Evolutionary conservation across 768 basidiomycete genomes (phyloP), one percentile per base, ranked within the genome.

Genomic region (Tylopilus balloui): DNA sequence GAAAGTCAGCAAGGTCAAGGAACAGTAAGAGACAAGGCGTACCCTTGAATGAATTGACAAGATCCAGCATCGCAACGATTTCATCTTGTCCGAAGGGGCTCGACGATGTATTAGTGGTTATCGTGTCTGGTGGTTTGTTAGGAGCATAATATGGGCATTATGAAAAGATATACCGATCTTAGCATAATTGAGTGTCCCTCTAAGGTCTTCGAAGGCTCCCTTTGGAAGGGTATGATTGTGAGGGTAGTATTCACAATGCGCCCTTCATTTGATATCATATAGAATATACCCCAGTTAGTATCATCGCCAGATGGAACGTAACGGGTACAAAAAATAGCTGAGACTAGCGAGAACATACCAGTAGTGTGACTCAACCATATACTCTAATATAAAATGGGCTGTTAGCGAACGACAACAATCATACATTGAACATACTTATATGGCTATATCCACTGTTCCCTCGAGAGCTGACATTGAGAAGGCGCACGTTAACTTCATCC

Each of bases 201-300:
- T 46, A 12, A 57, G 47, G 9, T 36, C 36, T 27, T 46, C 44
- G 17, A 57, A 46, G 9, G 44, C 47, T 21, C n/a, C 20, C 11
- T 36, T 36, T 2, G 51, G 43, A 43, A 54, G 41, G 6, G 17
- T 42, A 15, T 41, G 32, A 19, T 19, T 28, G 14, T 57, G 43
- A 2, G 47, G 51, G 11, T 58, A 54, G 41, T 36, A 58, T 43
- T 57, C 56, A 5, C 56, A 58, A 19, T 50, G 56, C 3, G 52
- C 43, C 56, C 56, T 57, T 14, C 6, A 40, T 32, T 37, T 12
- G 25, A 37, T 6, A 34, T 58, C 24, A 58, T 15, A 23, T 24
- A 28, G 0, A 14, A n/a, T 21, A 17, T 12, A 15, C 47, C 40
- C 24, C 17, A 37, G 20, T 35, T 14, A 13, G 19, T 5, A 28